Percentiles rank a stretch among this genome's conserved stretches.
Evolutionary conservation across 2,329 filamentous ascomycete genomes (phyloP).

Genomic region (Aspergillus puulaauensis): DNA sequence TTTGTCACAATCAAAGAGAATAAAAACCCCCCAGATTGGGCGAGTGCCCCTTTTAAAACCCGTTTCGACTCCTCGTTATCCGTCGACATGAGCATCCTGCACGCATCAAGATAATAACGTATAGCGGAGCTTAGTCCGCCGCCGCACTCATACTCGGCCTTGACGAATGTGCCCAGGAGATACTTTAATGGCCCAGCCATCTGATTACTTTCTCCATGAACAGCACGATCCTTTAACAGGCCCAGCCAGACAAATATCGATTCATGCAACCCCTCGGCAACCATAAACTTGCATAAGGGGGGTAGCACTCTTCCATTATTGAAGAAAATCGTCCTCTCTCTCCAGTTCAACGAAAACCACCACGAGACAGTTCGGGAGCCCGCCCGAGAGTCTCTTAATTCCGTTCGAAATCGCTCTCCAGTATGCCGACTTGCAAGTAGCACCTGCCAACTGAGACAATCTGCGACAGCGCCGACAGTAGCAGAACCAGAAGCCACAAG

Average conservation of each 20-base stretch:
- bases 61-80: constrained; percentile 5
- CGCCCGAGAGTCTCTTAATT: constrained; percentile 34
- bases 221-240: constrained; percentile 27
- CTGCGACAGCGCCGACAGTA: constrained; percentile 22
- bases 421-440: constrained; percentile 25
- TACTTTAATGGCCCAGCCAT: not conserved
- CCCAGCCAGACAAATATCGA: constrained; percentile 37
- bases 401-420: constrained; percentile 20
- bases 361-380: constrained; percentile 38
- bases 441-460: constrained; percentile 36
- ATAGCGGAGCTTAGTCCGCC: constrained; percentile 32
- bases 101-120: constrained; percentile 29
- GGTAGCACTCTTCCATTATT: constrained; percentile 22
- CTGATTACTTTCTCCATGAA: constrained; percentile 17
- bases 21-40: constrained; percentile 18
- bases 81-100: constrained; percentile 20
- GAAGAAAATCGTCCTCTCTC: constrained; percentile 31
- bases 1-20: constrained; percentile 28
- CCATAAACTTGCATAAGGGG: constrained; percentile 40
- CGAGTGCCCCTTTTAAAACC: constrained; percentile 20
- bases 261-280: constrained; percentile 35
- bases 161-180: constrained; percentile 32
- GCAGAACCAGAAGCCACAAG: constrained; percentile 39
- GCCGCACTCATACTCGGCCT: constrained; percentile 36
- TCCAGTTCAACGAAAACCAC: constrained; percentile 40